Percentiles rank a stretch among this genome's conserved stretches.
phyloP scores from a whole-genome alignment of 1,284 basidiomycete species.

The Cryptococcus sp. region DNA sequence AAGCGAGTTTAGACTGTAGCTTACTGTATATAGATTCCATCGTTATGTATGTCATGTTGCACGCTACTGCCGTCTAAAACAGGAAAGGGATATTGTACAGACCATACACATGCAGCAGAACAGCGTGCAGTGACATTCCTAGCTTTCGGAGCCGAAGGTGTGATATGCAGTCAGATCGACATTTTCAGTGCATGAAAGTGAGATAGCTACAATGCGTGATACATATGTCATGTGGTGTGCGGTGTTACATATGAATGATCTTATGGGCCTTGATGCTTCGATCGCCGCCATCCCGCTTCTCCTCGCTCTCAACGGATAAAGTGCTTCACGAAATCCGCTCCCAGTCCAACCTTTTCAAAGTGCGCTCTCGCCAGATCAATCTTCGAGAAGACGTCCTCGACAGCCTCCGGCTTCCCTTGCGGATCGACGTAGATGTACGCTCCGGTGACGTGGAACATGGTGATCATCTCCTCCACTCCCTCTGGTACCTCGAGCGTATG shows the following conservation, averaged over 20 bases:
- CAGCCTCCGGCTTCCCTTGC: conserved; percentile 19
- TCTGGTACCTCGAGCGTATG: conserved; percentile 29
- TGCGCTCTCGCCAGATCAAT: conserved; percentile 25
- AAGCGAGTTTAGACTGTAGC: background rate
- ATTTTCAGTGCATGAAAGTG: too few relatives aligned
- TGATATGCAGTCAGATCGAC: background rate
- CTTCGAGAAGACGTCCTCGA: conserved; percentile 30
- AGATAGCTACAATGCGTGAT: too few relatives aligned
- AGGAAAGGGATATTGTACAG: background rate
- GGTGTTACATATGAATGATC: background rate
- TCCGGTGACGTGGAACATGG: conserved; percentile 29
- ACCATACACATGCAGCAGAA: too few relatives aligned
- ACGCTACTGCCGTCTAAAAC: background rate
- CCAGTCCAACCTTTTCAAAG: conserved; percentile 27
- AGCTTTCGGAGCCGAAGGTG: too few relatives aligned
- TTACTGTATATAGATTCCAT: background rate
- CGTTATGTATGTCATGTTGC: too few relatives aligned
- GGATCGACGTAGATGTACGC: conserved; percentile 27
- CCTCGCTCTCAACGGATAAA: conserved; percentile 15
- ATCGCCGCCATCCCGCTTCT: background rate
- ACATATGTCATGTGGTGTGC: too few relatives aligned
- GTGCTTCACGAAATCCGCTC: conserved; percentile 24
- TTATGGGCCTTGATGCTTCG: background rate
- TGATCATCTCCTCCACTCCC: conserved; percentile 30
- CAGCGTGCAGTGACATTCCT: too few relatives aligned